Evolutionary conservation across 805 yeast genomes (phyloP).

Genomic region (Wickerhamiella spandovensis): DNA sequence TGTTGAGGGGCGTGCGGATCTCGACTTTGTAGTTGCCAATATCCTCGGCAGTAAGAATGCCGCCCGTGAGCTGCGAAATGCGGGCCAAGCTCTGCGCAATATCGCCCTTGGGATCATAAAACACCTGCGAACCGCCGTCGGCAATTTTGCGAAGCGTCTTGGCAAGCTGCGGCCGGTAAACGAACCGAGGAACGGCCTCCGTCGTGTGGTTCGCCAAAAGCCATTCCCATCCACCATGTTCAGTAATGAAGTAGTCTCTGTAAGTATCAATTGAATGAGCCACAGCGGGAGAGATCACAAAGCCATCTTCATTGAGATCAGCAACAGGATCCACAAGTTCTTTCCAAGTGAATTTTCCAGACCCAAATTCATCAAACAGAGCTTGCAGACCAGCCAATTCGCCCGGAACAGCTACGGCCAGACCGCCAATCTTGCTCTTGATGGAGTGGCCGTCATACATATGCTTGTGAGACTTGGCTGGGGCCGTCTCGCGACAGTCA

Average conservation of each 20-base stretch:
- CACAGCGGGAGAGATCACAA: slow-evolving; percentile 21
- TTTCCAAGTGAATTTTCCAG: slow-evolving; percentile 59
- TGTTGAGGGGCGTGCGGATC: slow-evolving; percentile 30
- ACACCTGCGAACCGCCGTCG: slow-evolving; percentile 60
- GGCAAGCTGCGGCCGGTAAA: slow-evolving; percentile 44
- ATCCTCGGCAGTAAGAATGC: slow-evolving; percentile 53
- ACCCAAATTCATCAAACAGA: slow-evolving; percentile 46
- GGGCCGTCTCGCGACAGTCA: slow-evolving; percentile 87
- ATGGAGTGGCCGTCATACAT: slow-evolving; percentile 43
- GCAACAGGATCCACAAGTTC: slow-evolving; percentile 67
- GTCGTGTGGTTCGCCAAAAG: slow-evolving; percentile 11
- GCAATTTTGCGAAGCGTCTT: slow-evolving; percentile 58
- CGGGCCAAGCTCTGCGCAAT: slow-evolving; percentile 49
- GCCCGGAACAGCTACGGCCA: slow-evolving; percentile 87
- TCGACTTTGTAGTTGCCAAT: slow-evolving; percentile 46
- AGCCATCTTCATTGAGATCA: slow-evolving; percentile 51
- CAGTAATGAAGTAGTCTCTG: background rate
- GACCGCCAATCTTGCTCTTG: slow-evolving; percentile 61
- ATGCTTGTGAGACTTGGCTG: slow-evolving; percentile 41
- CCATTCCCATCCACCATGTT: slow-evolving; percentile 23
- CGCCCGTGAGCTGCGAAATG: slow-evolving; percentile 43
- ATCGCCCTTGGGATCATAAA: slow-evolving; percentile 73
- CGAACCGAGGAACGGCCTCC: background rate
- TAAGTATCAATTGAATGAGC: background rate
- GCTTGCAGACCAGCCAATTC: slow-evolving; percentile 73